Conservation (phyloP, 1,284 basidiomycete species). For the Pulchroboletus neoregius region DNA sequence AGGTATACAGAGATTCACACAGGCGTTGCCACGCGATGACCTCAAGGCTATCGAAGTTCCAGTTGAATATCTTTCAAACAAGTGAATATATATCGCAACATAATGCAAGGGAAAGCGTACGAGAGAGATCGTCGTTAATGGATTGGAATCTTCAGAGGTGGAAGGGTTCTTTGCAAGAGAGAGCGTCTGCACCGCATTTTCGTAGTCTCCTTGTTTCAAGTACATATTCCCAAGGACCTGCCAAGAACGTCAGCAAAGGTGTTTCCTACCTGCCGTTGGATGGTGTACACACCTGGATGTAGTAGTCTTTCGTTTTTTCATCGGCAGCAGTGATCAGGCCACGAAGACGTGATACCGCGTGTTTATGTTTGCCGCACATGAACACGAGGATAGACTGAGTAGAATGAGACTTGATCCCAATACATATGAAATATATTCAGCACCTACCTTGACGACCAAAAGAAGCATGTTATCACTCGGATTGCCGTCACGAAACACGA, state of each 20-base stretch:
- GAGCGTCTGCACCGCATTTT: not conserved
- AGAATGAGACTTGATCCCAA: not conserved
- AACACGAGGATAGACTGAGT: constrained; percentile 3
- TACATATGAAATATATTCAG: not conserved
- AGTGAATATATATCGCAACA: not conserved
- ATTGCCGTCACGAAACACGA: not conserved
- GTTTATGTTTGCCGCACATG: not conserved
- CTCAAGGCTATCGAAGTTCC: constrained; percentile 1
- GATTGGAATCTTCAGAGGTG: not conserved
- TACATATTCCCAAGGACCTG: constrained; percentile 7
- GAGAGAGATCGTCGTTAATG: not conserved
- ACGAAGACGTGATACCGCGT: constrained; percentile 3
- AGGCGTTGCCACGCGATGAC: not conserved
- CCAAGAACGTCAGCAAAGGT: not conserved
- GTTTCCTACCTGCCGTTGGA: too few species aligned
- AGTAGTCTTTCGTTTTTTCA: not conserved
- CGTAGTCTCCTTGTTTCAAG: constrained; percentile 6
- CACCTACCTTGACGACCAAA: constrained; percentile 3
- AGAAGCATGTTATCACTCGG: constrained; percentile 3
- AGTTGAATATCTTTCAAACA: constrained; percentile 1
- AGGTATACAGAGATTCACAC: not conserved
- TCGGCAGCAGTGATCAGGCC: not conserved
- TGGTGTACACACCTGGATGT: not conserved
- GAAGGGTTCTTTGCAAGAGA: not conserved
- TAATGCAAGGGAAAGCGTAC: not conserved